Conservation (phyloP, 2,329 filamentous ascomycete species). For the Clonostachys rosea region DNA sequence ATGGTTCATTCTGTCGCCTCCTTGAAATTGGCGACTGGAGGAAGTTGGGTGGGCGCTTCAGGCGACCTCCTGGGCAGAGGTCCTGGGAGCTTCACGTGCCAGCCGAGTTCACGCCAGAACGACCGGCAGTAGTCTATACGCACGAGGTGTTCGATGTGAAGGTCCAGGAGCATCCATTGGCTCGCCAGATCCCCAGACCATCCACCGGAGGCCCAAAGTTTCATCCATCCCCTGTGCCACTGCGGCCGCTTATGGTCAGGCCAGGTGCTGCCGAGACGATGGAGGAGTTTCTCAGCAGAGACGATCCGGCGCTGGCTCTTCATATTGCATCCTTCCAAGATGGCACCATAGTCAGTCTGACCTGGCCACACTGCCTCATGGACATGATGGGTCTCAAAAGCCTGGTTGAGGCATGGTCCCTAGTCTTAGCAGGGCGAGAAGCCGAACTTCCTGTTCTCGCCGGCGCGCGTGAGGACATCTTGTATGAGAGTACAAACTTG, state of each 20-base stretch:
- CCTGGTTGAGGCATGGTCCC: constrained; percentile 38
- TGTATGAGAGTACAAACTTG: constrained; percentile 15
- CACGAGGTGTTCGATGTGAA: constrained; percentile 25
- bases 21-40: constrained; percentile 37
- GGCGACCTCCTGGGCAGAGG: constrained; percentile 14
- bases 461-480: constrained; percentile 25
- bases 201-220: constrained; percentile 9
- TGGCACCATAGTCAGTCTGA: constrained; percentile 40
- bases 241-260: constrained; percentile 8
- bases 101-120: constrained; percentile 14
- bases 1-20: constrained; percentile 24
- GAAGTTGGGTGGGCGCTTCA: constrained; percentile 37
- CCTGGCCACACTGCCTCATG: constrained; percentile 40
- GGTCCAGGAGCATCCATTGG: constrained; percentile 35
- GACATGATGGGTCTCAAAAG: constrained; percentile 37
- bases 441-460: constrained; percentile 28
- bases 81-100: constrained; percentile 25
- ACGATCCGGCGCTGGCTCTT: constrained; percentile 39
- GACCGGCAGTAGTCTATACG: constrained; percentile 34
- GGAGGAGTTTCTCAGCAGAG: constrained; percentile 30
- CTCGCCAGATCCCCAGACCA: constrained; percentile 22
- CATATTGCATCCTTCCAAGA: constrained; percentile 43
- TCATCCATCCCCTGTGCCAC: constrained; percentile 6
- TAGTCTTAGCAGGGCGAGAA: constrained; percentile 34
- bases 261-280: constrained; percentile 7